Evolutionary conservation across 257 asterid genomes (phyloP).

Genomic region (Ajuga chamaepitys): DNA sequence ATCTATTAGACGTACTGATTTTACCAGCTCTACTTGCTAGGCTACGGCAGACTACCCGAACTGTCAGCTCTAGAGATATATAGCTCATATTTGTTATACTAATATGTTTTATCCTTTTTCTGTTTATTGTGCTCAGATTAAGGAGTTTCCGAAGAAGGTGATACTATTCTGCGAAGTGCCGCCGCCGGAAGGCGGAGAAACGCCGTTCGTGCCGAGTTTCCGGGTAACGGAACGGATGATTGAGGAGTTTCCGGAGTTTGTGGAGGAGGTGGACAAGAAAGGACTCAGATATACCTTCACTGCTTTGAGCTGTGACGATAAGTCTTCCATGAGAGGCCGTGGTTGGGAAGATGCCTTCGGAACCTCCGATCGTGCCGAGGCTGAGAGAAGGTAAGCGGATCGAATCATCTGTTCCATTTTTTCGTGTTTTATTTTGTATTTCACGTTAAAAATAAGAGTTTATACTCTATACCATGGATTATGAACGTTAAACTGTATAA

Average conservation of each 20-base stretch:
- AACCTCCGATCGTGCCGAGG: slow-evolving; percentile 62
- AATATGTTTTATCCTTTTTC: too few relatives aligned
- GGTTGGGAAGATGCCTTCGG: slow-evolving; percentile 88
- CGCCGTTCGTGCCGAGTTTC: slow-evolving; percentile 81
- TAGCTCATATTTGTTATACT: too few relatives aligned
- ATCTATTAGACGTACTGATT: too few relatives aligned
- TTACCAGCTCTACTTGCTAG: too few relatives aligned
- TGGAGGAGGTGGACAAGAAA: slow-evolving; percentile 63
- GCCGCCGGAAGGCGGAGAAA: slow-evolving; percentile 83
- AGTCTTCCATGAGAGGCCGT: slow-evolving; percentile 72
- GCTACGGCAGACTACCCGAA: too few relatives aligned
- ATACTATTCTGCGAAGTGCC: slow-evolving; percentile 71
- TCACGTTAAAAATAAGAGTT: too few relatives aligned
- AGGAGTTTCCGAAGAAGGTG: slow-evolving; percentile 65
- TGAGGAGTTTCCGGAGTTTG: slow-evolving; percentile 69
- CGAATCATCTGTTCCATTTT: too few relatives aligned
- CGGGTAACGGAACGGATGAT: slow-evolving; percentile 56
- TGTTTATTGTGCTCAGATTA: slow-evolving; percentile 29
- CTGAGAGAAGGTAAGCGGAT: slow-evolving; percentile 59
- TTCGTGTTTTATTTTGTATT: too few relatives aligned
- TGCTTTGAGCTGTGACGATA: slow-evolving; percentile 52
- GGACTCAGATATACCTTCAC: slow-evolving; percentile 66
- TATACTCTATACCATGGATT: too few relatives aligned
- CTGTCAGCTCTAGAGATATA: too few relatives aligned
- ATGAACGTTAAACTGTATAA: too few relatives aligned